Conservation (phyloP, 2,329 filamentous ascomycete genomes). For the Zasmidium angulare region DNA sequence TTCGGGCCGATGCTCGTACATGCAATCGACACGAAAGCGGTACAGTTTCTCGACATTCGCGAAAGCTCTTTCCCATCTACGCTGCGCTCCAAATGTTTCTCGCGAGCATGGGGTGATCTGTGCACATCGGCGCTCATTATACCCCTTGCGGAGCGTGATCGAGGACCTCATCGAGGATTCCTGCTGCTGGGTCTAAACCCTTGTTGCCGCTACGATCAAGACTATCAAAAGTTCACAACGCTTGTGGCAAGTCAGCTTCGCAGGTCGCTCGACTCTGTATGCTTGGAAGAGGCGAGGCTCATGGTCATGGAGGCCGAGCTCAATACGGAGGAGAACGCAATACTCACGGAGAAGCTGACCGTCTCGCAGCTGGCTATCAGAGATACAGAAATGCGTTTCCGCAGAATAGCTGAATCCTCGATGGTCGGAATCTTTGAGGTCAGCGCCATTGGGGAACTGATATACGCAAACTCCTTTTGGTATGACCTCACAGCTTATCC, state of each 20-base stretch:
- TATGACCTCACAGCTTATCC: conserved; percentile 30
- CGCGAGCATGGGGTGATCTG: conserved; percentile 24
- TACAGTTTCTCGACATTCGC: conserved; percentile 15
- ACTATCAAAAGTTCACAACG: background rate
- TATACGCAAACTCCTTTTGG: conserved; percentile 40
- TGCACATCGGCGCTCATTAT: conserved; percentile 35
- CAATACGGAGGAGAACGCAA: conserved; percentile 5
- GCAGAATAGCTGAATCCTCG: conserved; percentile 38
- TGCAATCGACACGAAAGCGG: conserved; percentile 27
- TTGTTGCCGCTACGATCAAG: conserved; percentile 30
- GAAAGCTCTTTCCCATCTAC: background rate
- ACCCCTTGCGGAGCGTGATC: conserved; percentile 26
- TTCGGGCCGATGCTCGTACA: conserved; percentile 16
- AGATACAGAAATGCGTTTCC: conserved; percentile 35
- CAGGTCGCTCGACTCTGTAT: background rate
- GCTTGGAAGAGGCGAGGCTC: background rate
- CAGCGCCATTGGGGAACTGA: conserved; percentile 32
- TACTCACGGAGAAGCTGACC: conserved; percentile 19
- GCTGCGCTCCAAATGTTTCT: background rate
- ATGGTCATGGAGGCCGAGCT: conserved; percentile 3
- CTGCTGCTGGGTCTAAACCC: conserved; percentile 36
- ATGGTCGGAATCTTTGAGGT: conserved; percentile 41
- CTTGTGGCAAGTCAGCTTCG: background rate
- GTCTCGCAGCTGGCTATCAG: conserved; percentile 20
- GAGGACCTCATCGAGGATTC: conserved; percentile 7